A percentile compares a stretch with the other conserved stretches of the same genome.
phyloP scores from a whole-genome alignment of 169 alveolate species.

The Amoebophrya sp. region DNA sequence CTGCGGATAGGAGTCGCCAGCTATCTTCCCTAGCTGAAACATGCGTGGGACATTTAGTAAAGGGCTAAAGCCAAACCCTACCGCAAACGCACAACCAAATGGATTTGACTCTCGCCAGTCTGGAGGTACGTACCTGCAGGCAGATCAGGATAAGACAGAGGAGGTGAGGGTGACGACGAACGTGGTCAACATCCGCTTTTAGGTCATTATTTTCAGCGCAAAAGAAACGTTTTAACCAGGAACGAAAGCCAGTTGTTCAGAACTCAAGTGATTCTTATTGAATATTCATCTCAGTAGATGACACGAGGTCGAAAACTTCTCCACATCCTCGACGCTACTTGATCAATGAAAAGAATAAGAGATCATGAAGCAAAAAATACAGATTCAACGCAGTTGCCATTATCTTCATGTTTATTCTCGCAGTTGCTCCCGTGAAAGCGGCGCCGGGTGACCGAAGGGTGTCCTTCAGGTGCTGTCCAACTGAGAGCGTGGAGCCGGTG shows the following conservation, averaged over 20 bases:
- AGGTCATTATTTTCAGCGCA: too few relatives aligned
- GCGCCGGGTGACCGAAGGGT: neutral
- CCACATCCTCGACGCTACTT: too few relatives aligned
- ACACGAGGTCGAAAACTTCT: too few relatives aligned
- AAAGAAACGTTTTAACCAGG: too few relatives aligned
- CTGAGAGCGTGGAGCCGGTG: neutral
- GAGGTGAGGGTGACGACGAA: too few relatives aligned
- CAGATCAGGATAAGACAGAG: too few relatives aligned
- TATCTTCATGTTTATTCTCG: neutral
- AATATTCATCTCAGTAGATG: too few relatives aligned
- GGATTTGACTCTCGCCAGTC: neutral
- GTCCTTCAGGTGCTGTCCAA: neutral
- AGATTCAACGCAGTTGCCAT: neutral
- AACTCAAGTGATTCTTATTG: too few relatives aligned
- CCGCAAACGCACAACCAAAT: neutral
- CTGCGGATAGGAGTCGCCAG: neutral
- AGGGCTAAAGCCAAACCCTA: neutral
- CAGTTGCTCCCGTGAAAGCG: neutral
- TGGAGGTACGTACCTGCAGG: neutral
- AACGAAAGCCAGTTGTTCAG: too few relatives aligned
- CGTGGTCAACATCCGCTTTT: too few relatives aligned
- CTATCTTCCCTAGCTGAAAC: neutral
- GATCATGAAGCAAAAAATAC: too few relatives aligned
- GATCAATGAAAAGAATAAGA: too few relatives aligned
- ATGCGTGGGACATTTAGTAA: neutral